Conservation (phyloP, 805 yeast species). For the Metschnikowia bowlesiae region DNA sequence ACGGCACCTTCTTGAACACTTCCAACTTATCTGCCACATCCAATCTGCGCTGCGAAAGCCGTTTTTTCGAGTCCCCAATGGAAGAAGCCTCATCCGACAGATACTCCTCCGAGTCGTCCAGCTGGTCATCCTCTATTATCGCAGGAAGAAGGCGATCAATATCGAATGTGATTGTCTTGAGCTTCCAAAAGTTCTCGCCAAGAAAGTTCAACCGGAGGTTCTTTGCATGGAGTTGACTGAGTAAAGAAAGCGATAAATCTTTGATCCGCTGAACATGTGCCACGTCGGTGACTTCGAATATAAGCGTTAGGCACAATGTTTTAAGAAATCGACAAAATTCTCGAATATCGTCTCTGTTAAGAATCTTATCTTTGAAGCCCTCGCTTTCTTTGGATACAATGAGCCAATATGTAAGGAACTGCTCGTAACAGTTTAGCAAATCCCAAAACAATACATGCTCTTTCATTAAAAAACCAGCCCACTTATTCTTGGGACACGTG, state of each 20-base stretch:
- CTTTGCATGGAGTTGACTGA: constrained; percentile 62
- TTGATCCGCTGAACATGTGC: constrained; percentile 13
- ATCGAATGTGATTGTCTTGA: constrained; percentile 28
- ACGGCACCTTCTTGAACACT: constrained; percentile 64
- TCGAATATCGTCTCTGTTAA: constrained; percentile 35
- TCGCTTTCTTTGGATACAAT: constrained; percentile 65
- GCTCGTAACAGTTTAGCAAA: constrained; percentile 48
- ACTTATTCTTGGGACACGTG: not conserved
- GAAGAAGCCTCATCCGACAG: constrained; percentile 15
- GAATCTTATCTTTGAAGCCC: constrained; percentile 41
- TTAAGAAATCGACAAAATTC: constrained; percentile 47
- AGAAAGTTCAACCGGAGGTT: constrained; percentile 59
- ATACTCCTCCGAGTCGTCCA: constrained; percentile 9
- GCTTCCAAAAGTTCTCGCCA: constrained; percentile 50
- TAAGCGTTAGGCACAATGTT: constrained; percentile 44
- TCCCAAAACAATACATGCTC: constrained; percentile 25
- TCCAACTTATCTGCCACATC: constrained; percentile 32
- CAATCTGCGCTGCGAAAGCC: not conserved
- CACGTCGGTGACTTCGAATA: constrained; percentile 29
- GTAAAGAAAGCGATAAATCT: constrained; percentile 43
- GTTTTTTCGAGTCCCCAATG: not conserved
- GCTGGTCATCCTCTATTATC: constrained; percentile 43
- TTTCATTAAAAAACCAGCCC: not conserved
- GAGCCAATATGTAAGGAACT: constrained; percentile 62
- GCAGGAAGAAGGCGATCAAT: constrained; percentile 32